These are phyloP conservation scores for Paramecium tetraurelia DNA, from an alignment of 73 alveolate species.

Conservation along the genomic window DNA sequence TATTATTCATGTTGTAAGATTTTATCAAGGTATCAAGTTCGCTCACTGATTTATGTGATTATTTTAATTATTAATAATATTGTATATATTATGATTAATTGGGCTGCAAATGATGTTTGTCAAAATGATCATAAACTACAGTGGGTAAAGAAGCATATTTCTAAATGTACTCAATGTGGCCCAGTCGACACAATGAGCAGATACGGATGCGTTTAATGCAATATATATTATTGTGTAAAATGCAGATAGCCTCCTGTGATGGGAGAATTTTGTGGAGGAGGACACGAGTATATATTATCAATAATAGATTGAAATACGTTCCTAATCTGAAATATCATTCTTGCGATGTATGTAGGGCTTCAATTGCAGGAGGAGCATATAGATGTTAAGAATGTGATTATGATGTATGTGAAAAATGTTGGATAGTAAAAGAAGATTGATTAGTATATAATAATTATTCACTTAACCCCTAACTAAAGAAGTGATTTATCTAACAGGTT, in stretches of 20 bases:
- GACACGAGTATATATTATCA: not conserved
- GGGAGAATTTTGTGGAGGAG: slow-evolving; percentile 39
- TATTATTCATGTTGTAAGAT: not conserved
- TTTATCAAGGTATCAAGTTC: not conserved
- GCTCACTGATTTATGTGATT: not conserved
- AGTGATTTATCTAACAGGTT: not conserved
- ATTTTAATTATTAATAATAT: not conserved
- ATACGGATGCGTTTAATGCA: not conserved
- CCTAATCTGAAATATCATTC: slow-evolving; percentile 7
- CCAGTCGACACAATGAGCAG: slow-evolving; percentile 24
- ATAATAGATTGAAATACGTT: slow-evolving; percentile 19
- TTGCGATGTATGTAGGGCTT: slow-evolving; percentile 12
- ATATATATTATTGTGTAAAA: slow-evolving; percentile 13
- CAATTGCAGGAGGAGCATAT: slow-evolving; percentile 13
- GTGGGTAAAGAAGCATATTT: slow-evolving; percentile 7
- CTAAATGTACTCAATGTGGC: slow-evolving; percentile 5
- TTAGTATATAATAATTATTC: not conserved
- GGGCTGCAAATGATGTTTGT: not conserved
- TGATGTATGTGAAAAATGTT: slow-evolving; percentile 34
- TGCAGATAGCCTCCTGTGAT: slow-evolving; percentile 19
- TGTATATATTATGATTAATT: not conserved
- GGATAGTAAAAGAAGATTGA: slow-evolving; percentile 41
- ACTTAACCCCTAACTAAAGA: not conserved
- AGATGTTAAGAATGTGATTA: slow-evolving; percentile 33
- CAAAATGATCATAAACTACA: not conserved